Evolutionary conservation across 176 grass and related monocot species (phyloP).

Genomic region (Cocos nucifera): DNA sequence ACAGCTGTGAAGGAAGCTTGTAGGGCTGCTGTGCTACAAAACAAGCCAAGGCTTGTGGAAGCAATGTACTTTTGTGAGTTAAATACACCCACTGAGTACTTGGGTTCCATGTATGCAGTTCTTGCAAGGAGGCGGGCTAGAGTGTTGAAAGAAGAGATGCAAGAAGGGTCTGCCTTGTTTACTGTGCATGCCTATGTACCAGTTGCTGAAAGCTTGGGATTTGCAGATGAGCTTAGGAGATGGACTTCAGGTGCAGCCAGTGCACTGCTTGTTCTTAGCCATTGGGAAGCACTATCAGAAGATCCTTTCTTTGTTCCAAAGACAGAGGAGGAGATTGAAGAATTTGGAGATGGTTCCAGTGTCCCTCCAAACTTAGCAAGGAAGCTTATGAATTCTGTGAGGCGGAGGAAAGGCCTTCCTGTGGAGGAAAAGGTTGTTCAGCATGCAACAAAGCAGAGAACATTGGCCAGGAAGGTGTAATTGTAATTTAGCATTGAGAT

Average conservation of each 20-base stretch:
- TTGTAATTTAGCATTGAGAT: background rate
- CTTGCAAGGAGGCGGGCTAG: constrained; percentile 65
- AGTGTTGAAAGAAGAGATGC: constrained; percentile 79
- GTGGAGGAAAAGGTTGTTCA: constrained; percentile 94
- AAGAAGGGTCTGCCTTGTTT: constrained; percentile 69
- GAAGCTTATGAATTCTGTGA: constrained; percentile 77
- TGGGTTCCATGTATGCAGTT: constrained; percentile 57
- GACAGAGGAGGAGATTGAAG: constrained; percentile 79
- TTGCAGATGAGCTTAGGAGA: constrained; percentile 60
- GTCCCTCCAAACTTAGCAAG: constrained; percentile 72
- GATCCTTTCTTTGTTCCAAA: constrained; percentile 85
- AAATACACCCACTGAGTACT: constrained; percentile 54
- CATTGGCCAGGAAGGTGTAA: constrained; percentile 84
- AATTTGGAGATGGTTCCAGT: constrained; percentile 84
- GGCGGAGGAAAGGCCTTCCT: constrained; percentile 73
- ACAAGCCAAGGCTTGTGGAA: constrained; percentile 83
- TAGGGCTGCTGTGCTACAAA: constrained; percentile 62
- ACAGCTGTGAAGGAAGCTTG: constrained; percentile 88
- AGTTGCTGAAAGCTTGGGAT: constrained; percentile 68
- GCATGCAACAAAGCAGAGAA: constrained; percentile 86
- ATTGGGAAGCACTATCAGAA: constrained; percentile 64
- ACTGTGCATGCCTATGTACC: constrained; percentile 76
- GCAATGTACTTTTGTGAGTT: constrained; percentile 81
- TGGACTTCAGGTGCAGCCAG: constrained; percentile 60
- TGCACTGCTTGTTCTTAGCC: constrained; percentile 73